Evolutionary conservation across 2,329 filamentous ascomycete genomes (phyloP).

Genomic region (Apiospora malaysiana): DNA sequence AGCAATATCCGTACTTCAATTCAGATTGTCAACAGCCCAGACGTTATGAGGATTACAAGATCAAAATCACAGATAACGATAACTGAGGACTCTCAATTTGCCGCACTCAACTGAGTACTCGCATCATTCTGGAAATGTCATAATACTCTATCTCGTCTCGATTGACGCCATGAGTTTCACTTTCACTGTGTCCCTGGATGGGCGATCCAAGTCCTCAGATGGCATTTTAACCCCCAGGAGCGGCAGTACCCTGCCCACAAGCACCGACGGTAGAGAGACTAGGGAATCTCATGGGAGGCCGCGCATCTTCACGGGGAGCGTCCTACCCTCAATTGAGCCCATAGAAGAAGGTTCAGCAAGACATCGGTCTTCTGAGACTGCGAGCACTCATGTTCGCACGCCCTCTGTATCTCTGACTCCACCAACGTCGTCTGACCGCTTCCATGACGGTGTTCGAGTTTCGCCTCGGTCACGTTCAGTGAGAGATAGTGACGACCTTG

Average conservation of each 20-base stretch:
- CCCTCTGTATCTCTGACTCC: conserved; percentile 2
- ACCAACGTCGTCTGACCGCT: not conserved
- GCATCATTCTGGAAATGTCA: not conserved
- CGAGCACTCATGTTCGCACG: conserved; percentile 5
- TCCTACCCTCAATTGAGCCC: not conserved
- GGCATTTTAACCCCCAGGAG: not conserved
- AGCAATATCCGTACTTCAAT: not conserved
- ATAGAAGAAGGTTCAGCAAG: not conserved
- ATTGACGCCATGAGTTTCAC: not conserved
- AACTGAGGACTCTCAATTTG: too few relatives aligned
- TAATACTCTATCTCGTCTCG: not conserved
- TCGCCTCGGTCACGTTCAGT: not conserved
- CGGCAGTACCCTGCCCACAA: not conserved
- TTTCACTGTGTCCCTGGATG: not conserved
- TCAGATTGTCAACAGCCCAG: rapidly evolving
- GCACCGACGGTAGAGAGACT: not conserved
- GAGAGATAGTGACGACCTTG: not conserved
- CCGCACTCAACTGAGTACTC: not conserved
- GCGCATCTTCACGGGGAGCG: not conserved
- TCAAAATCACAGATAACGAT: not conserved
- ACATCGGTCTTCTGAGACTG: not conserved
- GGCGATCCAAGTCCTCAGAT: not conserved
- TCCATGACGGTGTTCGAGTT: not conserved
- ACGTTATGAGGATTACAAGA: too few relatives aligned
- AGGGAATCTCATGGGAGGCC: not conserved